A percentile compares a stretch with the other conserved stretches of the same genome.
Evolutionary conservation across 2,329 filamentous ascomycete genomes (phyloP).

Genomic region (Xylaria hypoxylon): DNA sequence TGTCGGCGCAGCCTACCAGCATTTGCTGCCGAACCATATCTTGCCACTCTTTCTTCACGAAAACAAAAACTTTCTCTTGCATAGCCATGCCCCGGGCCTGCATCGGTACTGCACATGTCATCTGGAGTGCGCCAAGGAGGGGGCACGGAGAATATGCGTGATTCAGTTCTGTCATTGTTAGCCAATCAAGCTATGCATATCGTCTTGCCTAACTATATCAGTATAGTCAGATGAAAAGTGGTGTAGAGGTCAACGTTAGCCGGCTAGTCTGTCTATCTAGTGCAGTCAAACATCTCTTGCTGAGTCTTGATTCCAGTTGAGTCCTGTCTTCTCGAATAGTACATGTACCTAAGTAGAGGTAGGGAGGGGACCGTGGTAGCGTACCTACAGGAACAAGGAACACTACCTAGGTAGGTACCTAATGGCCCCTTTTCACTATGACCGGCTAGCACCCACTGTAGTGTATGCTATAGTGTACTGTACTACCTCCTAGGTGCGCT

Average conservation of each 20-base stretch:
- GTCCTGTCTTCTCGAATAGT: no score
- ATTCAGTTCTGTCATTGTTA: constrained; percentile 25
- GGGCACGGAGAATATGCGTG: not conserved
- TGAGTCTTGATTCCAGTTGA: not conserved
- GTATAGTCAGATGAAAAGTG: constrained; percentile 1
- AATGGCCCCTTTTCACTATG: constrained; percentile 24
- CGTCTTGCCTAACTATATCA: constrained; percentile 2
- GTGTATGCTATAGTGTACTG: not conserved
- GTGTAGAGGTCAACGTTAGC: constrained; percentile 26
- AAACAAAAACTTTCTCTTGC: constrained; percentile 14
- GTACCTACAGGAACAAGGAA: no score
- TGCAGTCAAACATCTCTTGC: constrained; percentile 2
- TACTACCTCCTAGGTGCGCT: not conserved
- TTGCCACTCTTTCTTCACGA: constrained; percentile 20
- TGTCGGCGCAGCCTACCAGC: constrained; percentile 30
- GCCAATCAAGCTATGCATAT: constrained; percentile 6
- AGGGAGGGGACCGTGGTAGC: no score
- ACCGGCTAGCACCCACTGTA: not conserved
- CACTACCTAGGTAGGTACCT: not conserved
- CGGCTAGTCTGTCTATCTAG: not conserved
- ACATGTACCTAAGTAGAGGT: no score
- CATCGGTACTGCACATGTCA: constrained; percentile 11
- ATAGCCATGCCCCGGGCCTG: constrained; percentile 16
- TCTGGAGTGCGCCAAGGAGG: no score
- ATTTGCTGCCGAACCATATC: constrained; percentile 1